Evolutionary conservation across 2,329 filamentous ascomycete species (phyloP), one percentile per base, ranked within the genome.

Genomic region (Pseudogymnoascus sp.): DNA sequence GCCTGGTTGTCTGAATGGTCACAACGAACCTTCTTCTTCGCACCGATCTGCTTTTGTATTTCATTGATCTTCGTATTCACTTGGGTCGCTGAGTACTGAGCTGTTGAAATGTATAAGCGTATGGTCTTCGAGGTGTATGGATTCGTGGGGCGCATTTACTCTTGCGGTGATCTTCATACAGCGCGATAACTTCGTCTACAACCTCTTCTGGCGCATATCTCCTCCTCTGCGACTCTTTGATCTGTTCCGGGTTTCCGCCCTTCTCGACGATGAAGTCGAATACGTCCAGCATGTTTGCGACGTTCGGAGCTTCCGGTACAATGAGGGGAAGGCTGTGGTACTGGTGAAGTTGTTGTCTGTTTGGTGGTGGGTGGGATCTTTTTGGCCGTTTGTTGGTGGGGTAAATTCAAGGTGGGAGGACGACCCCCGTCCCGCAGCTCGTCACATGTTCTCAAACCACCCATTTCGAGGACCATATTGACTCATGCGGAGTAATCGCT

Each of bases 161-260:
- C 78, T 82, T 86, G 71, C 90, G 85, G 77, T 93, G 90, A 71
- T 93, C 91, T 74, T 96, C 89, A 74, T 89, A 97, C 73, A 95
- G 79, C 21, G 82, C 82, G 73, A 97, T 94, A 65, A 97, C 86
- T 78, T 96, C 89, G 78, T 99, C 93, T 25, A 99, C 93, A 59
- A 88, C 80, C 73, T 91, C 89, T 72, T 92, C 90, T 12, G 87
- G 82, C 59, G 91, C 92, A 79, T 86, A 84, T 70, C 94, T 87
- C 73, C 86, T 87, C 70, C 89, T 85, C 78, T 99, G 94, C 67
- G 89, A 94, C 76, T 97, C 91, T 75, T 90, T 89, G 77, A 99
- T 94, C 79, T 87, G 88, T 73, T 96, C 89, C 14, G 92, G 91
- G 78, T 97, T 86, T 70, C 94, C 94, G 69, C 93, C 94, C 70